Evolutionary conservation across 2,329 filamentous ascomycete genomes (phyloP).

Genomic region (Thermomyces lanuginosus): DNA sequence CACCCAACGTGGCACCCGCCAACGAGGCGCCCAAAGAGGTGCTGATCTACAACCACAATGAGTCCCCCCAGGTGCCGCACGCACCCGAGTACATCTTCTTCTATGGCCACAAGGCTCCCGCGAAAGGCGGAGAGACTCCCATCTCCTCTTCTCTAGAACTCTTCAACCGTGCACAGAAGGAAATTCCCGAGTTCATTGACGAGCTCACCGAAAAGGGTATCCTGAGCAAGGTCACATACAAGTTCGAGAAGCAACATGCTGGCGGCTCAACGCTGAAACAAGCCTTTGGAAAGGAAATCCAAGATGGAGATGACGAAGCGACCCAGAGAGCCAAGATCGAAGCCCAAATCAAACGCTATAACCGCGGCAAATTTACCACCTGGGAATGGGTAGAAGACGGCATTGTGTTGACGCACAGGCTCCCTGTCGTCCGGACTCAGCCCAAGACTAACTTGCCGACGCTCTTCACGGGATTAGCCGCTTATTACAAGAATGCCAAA

Average conservation of each 20-base stretch:
- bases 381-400: slow-evolving; percentile 35
- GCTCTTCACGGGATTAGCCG: slow-evolving; percentile 31
- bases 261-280: slow-evolving; percentile 33
- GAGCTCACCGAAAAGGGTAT: slow-evolving; percentile 28
- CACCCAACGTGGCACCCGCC: slow-evolving; percentile 31
- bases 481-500: slow-evolving; percentile 27
- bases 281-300: slow-evolving; percentile 34
- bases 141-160: slow-evolving; percentile 35
- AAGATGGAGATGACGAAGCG: slow-evolving; percentile 28
- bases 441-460: slow-evolving; percentile 30
- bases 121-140: slow-evolving; percentile 27
- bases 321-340: slow-evolving; percentile 24
- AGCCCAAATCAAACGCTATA: slow-evolving; percentile 32
- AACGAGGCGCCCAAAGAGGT: slow-evolving; percentile 35
- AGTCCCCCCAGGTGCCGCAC: slow-evolving; percentile 36
- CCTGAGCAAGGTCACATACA: slow-evolving; percentile 21
- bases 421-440: slow-evolving; percentile 34
- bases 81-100: slow-evolving; percentile 38
- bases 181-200: slow-evolving; percentile 33
- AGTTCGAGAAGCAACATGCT: slow-evolving; percentile 27
- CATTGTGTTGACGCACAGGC: slow-evolving; percentile 26
- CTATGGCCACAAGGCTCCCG: slow-evolving; percentile 23
- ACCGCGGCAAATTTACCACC: slow-evolving; percentile 29
- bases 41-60: slow-evolving; percentile 36
- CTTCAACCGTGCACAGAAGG: slow-evolving; percentile 28